phyloP scores from a whole-genome alignment of 1,139 yeast species.

The Yamadazyma friedrichii region DNA sequence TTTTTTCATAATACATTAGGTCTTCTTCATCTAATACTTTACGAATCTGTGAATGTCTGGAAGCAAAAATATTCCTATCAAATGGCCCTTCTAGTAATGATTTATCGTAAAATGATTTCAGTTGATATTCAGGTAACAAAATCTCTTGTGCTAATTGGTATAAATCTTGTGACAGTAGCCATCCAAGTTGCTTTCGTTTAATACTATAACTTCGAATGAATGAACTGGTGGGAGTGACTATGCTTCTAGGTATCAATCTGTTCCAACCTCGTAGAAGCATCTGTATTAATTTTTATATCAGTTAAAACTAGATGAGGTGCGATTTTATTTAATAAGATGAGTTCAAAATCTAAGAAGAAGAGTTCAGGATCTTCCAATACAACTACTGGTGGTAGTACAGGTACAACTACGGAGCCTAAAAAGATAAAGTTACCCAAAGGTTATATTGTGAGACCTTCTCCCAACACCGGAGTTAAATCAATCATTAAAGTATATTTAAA shows the following conservation, averaged over 20 bases:
- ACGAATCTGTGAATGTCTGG: slow-evolving; percentile 7
- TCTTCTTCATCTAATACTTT: slow-evolving; percentile 5
- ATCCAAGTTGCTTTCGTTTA: not conserved
- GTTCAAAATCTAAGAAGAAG: slow-evolving; percentile 14
- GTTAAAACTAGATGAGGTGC: slow-evolving; percentile 3
- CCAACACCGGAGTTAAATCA: slow-evolving; percentile 23
- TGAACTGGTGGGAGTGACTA: not conserved
- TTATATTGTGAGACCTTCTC: slow-evolving; percentile 59
- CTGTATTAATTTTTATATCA: not conserved
- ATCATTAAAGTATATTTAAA: slow-evolving; percentile 48
- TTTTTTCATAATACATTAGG: not conserved
- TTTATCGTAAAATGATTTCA: slow-evolving; percentile 9
- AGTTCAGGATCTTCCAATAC: slow-evolving; percentile 21
- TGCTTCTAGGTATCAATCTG: too few species aligned
- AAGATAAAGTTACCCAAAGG: slow-evolving; percentile 47
- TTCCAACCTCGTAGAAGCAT: slow-evolving; percentile 1
- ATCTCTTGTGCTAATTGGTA: slow-evolving; percentile 5
- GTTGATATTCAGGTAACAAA: slow-evolving; percentile 1
- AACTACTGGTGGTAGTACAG: slow-evolving; percentile 18
- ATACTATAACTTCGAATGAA: not conserved
- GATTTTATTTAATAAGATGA: slow-evolving; percentile 7
- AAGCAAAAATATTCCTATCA: slow-evolving; percentile 2
- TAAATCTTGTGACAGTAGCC: slow-evolving; percentile 10
- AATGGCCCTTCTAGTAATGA: slow-evolving; percentile 4
- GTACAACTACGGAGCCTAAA: slow-evolving; percentile 22